Evolutionary conservation across 441 rosid genomes (phyloP).

Genomic region (Populus trichocarpa): DNA sequence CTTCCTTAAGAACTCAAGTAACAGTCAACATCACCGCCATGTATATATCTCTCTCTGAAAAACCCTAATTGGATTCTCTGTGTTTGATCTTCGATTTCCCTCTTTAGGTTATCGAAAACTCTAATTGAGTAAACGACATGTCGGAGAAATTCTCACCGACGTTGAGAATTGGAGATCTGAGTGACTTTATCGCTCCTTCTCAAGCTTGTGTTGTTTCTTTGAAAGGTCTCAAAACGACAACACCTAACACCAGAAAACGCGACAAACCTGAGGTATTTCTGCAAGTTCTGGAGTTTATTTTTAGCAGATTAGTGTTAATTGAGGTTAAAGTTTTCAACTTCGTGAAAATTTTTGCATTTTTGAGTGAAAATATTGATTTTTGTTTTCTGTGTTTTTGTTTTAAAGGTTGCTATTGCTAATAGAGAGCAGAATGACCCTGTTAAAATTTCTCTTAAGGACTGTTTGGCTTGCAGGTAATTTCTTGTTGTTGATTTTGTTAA

Average conservation of each 20-base stretch:
- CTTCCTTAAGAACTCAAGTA: not conserved
- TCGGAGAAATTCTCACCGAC: slow-evolving; percentile 88
- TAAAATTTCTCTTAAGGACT: slow-evolving; percentile 92
- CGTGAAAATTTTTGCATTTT: not conserved
- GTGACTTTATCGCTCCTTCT: slow-evolving; percentile 89
- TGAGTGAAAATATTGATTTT: not conserved
- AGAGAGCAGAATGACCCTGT: slow-evolving; percentile 60
- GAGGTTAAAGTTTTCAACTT: not conserved
- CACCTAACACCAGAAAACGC: slow-evolving; percentile 35
- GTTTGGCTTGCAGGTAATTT: slow-evolving; percentile 90
- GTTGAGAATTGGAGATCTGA: slow-evolving; percentile 87
- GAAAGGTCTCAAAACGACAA: slow-evolving; percentile 41
- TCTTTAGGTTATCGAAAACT: not conserved
- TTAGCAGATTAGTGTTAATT: not conserved
- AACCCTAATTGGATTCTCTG: not conserved
- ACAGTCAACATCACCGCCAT: not conserved
- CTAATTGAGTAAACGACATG: slow-evolving; percentile 33
- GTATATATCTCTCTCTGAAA: not conserved
- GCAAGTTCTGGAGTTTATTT: not conserved
- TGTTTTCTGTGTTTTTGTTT: not conserved
- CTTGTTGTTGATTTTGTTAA: not conserved
- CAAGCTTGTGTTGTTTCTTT: slow-evolving; percentile 82
- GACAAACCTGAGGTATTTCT: slow-evolving; percentile 54
- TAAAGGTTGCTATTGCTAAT: slow-evolving; percentile 46
- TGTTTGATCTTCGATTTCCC: not conserved